Conservation (phyloP, 164 flowering plant genomes). For the Tetracentron sinense region DNA sequence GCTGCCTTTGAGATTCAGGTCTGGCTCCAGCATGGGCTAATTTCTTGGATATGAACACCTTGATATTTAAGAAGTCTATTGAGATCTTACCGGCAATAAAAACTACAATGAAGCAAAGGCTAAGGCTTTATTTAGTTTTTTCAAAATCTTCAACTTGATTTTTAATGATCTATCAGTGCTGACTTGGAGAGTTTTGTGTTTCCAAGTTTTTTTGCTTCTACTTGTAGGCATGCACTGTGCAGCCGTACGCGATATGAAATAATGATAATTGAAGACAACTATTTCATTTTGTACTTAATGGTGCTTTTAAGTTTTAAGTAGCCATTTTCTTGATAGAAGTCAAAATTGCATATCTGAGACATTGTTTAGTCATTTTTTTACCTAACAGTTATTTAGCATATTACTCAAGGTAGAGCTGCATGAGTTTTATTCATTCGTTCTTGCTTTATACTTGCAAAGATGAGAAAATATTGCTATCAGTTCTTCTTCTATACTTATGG, state of each 20-base stretch:
- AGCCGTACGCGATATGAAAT: too few relatives aligned
- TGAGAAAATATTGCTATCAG: not conserved
- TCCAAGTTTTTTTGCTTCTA: not conserved
- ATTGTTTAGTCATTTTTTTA: too few relatives aligned
- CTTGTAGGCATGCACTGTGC: not conserved
- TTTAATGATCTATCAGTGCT: not conserved
- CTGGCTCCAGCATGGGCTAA: not conserved
- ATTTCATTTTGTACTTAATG: too few relatives aligned
- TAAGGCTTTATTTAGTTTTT: not conserved
- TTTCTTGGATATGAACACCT: not conserved
- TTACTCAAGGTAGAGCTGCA: not conserved
- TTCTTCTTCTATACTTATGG: not conserved
- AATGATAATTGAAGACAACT: too few relatives aligned
- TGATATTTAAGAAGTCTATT: not conserved
- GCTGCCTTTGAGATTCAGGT: not conserved
- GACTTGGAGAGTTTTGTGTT: not conserved
- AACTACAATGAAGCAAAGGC: not conserved
- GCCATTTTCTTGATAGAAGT: too few relatives aligned
- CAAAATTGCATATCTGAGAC: too few relatives aligned
- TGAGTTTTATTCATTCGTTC: too few relatives aligned
- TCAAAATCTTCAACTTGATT: not conserved
- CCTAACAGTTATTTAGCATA: too few relatives aligned
- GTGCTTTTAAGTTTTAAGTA: too few relatives aligned
- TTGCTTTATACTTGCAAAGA: not conserved
- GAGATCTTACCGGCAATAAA: not conserved